Base-by-base conservation (phyloP, 164 flowering plant genomes). In the Warburgia ugandensis region DNA sequence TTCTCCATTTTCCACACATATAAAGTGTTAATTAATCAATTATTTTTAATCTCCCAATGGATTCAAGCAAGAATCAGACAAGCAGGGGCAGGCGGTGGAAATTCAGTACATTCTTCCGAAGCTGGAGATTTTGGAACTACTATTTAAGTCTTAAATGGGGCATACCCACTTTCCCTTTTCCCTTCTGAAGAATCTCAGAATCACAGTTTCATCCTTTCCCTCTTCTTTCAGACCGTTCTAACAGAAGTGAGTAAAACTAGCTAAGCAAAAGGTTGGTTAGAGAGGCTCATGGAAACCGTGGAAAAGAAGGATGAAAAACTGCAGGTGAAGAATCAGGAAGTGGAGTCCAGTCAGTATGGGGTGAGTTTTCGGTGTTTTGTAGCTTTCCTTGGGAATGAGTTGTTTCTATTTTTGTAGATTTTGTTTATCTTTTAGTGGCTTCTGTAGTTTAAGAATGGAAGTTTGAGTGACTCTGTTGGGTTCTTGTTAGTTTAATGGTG, bases 71-170 rank as follows among this genome's bases (percentile, higher is more conserved):
- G n/a, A n/a, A n/a, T n/a, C n/a, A n/a, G n/a, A n/a, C n/a, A n/a
- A n/a, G n/a, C n/a, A n/a, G n/a, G n/a, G n/a, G n/a, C n/a, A n/a
- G 22, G 1, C 45, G 44, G 45, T 49, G 56, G 22, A 56, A 56
- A 56, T 60, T 60, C 60, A 50, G 49, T 52, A 57, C 58, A 58
- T 65, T 53, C 69, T 50, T n/a, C n/a, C n/a, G n/a, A n/a, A n/a
- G n/a, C n/a, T n/a, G n/a, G n/a, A n/a, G n/a, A n/a, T n/a, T n/a
- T n/a, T n/a, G n/a, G n/a, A n/a, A n/a, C n/a, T n/a, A n/a, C n/a
- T n/a, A n/a, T n/a, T n/a, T n/a, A n/a, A 7, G 9, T 23, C 62
- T 47, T 47, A 31, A 38, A 44, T 45, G 61, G 48, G 27, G 22
- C 50, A 36, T 28, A 41, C 51, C 29, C 36, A n/a, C 31, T 44